Base-by-base conservation (phyloP, 495 filamentous ascomycete genomes). In the Aspergillus bertholletiae region DNA sequence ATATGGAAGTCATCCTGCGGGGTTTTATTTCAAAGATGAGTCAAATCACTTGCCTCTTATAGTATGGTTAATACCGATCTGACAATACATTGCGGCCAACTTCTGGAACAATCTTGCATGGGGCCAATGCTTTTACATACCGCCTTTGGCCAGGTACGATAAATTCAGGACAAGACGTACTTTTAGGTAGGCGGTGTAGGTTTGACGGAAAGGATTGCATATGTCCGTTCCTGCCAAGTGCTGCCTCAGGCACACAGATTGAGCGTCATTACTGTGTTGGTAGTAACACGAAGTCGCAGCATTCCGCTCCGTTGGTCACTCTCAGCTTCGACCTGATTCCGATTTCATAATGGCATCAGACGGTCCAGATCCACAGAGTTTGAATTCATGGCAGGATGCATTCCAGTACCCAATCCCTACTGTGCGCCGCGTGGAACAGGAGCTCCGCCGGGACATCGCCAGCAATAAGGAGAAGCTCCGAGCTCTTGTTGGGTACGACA, bases 381-480 rank as follows among this genome's bases (percentile, higher is more conserved):
- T 88, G 56, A 76, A 78, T 56, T 79, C 77, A 66, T 87, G 85
- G 83, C 75, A 86, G 55, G 84, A 87, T 71, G 85, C 83, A 13
- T 88, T 88, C 58, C 80, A 84, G 46, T 82, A 84, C 60, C 80
- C 85, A 15, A 76, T 88, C 49, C 82, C 84, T 17, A 77, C 78
- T 28, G 81, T 85, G 49, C 84, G 83, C 27, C 78, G 78, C 37
- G 74, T 88, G 68, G 83, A 85, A 63, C 76, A 79, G 63, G 81
- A 86, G 70, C 74, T 88, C 51, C 84, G 83, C 13, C 72, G 71
- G 44, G 79, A 86, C 65, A 77, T 92, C 60, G 81, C 85, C 43
- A 90, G 88, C 72, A 96, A 93, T 71, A 87, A 88, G 63, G 86
- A 90, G 65, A 90, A 89, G 63, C 81, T 97, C 70, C 86, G 94